Evolutionary conservation across 139 green algal species (phyloP), one percentile per base, ranked within the genome.

Genomic region (Deuterostichococcus epilithicus): DNA sequence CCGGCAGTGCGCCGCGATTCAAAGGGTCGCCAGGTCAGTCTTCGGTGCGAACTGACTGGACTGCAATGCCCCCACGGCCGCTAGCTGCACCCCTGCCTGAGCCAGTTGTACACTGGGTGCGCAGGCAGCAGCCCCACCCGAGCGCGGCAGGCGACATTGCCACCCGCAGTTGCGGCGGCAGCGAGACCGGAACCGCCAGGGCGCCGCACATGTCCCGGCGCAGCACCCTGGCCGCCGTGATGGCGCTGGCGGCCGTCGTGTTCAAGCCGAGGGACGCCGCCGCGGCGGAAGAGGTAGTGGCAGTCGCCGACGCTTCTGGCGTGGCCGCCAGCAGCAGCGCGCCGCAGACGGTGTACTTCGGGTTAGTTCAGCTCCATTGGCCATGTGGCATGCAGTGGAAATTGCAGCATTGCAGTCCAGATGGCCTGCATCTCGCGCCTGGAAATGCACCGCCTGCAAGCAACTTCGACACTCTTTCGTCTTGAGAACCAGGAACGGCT

Each of bases 401-500:
- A 52, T 13, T 52, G 42, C 42, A 52, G 8, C 42, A 52, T 8
- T 52, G 42, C 42, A 52, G n/a, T n/a, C n/a, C n/a, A n/a, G n/a
- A n/a, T n/a, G n/a, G n/a, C n/a, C n/a, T n/a, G n/a, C n/a, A n/a
- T n/a, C n/a, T n/a, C n/a, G n/a, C n/a, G n/a, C n/a, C n/a, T n/a
- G n/a, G n/a, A n/a, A n/a, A n/a, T n/a, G n/a, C n/a, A n/a, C n/a
- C n/a, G n/a, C 42, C 42, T 23, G 42, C 13, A 13, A 23, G 8
- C 42, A 52, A 23, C 42, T 23, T 52, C 8, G 8, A 13, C 8
- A 52, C 8, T 8, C 42, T 23, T 52, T 13, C 8, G 8, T 52
- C 8, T 13, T 88, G 0, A 85, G 82, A 66, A 85, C 83, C 78
- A 81, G 84, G 22, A 86, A 83, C 71, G 84, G 84, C 33, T 89